Base-by-base conservation (phyloP, 306 rosid species). In the Cyclanthera cordifolia region DNA sequence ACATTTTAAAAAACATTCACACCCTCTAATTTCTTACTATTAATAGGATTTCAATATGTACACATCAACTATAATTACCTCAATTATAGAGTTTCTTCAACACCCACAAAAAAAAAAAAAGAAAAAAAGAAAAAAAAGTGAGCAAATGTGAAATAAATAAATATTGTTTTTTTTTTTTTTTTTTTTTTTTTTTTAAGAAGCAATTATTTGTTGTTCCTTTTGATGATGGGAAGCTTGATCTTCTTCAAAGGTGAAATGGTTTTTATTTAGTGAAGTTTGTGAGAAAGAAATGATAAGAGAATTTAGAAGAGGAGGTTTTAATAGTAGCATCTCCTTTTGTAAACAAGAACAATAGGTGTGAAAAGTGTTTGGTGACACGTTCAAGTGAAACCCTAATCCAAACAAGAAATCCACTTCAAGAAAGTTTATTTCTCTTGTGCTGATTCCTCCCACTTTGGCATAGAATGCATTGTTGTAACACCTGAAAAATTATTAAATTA, bases 371-470 rank as follows among this genome's bases (percentile, higher is more conserved):
- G 94, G 90, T 19, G 95, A 86, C 64, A 93, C 95, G 78, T 93
- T 93, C 72, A 90, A 78, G 70, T 84, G 73, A 72, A 93, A 93
- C 8, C 96, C 90, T 82, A 93, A 78, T 19, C 94, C 99, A 85
- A 93, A 93, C 25, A 93, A 71, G 72, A 93, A 89, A 51, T 93
- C 99, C 75, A 93, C 79, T 67, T 93, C 99, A 49, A 93, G 95
- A 81, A 86, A 83, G 61, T 93, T 93, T 88, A 93, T 93, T 79
- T 93, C 99, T 48, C 34, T 71, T 55, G 91, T 93, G 75, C 94
- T 90, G 57, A 93, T 90, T 58, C 99, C 96, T 79, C 99, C 99
- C 47, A 93, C 88, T 86, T 84, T 93, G 76, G 99, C 99, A 82
- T 85, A 93, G 81, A 84, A 90, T 5, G 95, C 99, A 78, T 93